These are phyloP conservation scores for Linanthus parryae DNA, from an alignment of 148 eudicot species.

Conservation along the genomic window DNA sequence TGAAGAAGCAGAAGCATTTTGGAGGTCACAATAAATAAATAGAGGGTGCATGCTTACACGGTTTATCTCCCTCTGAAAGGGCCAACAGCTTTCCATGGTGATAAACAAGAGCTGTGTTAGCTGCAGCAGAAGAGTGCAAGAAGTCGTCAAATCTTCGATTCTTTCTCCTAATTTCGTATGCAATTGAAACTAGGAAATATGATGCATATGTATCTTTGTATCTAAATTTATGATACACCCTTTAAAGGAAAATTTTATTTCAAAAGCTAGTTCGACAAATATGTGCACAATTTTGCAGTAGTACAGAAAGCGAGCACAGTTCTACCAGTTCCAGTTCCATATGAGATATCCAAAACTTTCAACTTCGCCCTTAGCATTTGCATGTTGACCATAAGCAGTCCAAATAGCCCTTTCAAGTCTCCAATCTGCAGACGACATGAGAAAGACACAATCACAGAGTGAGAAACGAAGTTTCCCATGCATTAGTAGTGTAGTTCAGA, in stretches of 20 bases:
- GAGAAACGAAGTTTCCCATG: neutral
- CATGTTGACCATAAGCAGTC: constrained; percentile 60
- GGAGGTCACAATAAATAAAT: too few species aligned
- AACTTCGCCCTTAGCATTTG: constrained; percentile 72
- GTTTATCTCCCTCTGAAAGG: constrained; percentile 88
- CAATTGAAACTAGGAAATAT: too few species aligned
- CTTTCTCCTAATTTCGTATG: too few species aligned
- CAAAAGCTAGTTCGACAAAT: neutral
- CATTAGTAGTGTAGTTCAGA: neutral
- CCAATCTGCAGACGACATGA: constrained; percentile 52
- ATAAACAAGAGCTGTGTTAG: constrained; percentile 86
- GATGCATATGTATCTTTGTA: too few species aligned
- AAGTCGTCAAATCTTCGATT: too few species aligned
- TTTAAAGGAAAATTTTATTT: too few species aligned
- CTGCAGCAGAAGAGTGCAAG: constrained; percentile 42
- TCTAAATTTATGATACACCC: too few species aligned
- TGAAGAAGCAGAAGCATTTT: too few species aligned
- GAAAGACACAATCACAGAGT: neutral
- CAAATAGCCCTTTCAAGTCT: constrained; percentile 81
- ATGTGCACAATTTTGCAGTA: constrained; percentile 1
- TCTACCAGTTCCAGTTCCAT: constrained; percentile 74
- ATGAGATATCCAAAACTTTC: constrained; percentile 75
- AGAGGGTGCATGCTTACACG: constrained; percentile 50
- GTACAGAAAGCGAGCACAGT: neutral
- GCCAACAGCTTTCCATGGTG: constrained; percentile 94